Evolutionary conservation across 345 rosid species (phyloP).

Genomic region (Camelina sativa): DNA sequence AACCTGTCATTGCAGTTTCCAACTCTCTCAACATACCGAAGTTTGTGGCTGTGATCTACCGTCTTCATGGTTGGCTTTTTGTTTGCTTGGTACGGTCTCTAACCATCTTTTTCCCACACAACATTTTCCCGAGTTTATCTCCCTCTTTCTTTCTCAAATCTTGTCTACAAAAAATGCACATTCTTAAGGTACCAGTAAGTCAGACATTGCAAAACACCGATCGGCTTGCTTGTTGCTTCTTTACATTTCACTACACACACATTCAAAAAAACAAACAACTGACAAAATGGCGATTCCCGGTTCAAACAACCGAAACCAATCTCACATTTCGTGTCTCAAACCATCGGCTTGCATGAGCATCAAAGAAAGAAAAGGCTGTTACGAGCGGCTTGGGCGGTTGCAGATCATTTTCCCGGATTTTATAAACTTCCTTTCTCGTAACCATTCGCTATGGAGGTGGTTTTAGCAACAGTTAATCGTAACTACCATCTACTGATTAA

Average conservation of each 20-base stretch:
- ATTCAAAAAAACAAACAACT: neutral
- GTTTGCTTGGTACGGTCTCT: slow-evolving; percentile 55
- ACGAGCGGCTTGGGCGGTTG: neutral
- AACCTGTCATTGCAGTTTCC: slow-evolving; percentile 50
- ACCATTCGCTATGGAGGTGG: neutral
- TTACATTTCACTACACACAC: slow-evolving; percentile 56
- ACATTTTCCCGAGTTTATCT: neutral
- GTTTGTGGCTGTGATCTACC: slow-evolving; percentile 37
- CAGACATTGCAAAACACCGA: slow-evolving; percentile 60
- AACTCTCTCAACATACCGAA: slow-evolving; percentile 18
- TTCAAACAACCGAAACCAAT: slow-evolving; percentile 44
- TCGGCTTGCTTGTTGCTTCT: slow-evolving; percentile 56
- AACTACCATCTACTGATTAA: neutral
- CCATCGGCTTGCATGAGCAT: slow-evolving; percentile 56
- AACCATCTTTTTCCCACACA: neutral
- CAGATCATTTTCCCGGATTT: neutral
- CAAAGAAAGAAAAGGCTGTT: slow-evolving; percentile 28
- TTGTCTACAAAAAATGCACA: neutral
- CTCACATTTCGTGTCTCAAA: slow-evolving; percentile 58
- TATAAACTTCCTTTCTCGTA: neutral
- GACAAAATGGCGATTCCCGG: neutral
- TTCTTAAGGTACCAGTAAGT: slow-evolving; percentile 54
- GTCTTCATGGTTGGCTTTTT: slow-evolving; percentile 60
- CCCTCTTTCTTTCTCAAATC: neutral
- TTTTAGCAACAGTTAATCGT: neutral